Percentiles rank a stretch among this genome's conserved stretches.
phyloP scores from a whole-genome alignment of 306 rosid species.

The Cucumis sativus region Cucumber_9930_V3 NC_026658.2:25758501-25759000 shows the following conservation, averaged over 20 bases:
- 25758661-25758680: neutral
- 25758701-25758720: neutral
- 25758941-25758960: neutral
- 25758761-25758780: conserved; percentile 57
- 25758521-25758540: conserved; percentile 3
- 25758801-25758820: conserved; percentile 67
- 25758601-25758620: conserved; percentile 55
- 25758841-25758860: conserved; percentile 85
- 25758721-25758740: neutral
- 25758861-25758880: conserved; percentile 26
- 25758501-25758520: conserved; percentile 3
- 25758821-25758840: conserved; percentile 78
- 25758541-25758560: conserved; percentile 79
- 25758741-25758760: conserved; percentile 5
- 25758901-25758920: neutral
- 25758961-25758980: conserved; percentile 76
- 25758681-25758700: neutral
- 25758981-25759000: conserved; percentile 83
- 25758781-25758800: conserved; percentile 86
- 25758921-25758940: neutral
- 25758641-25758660: conserved; percentile 4
- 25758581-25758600: conserved; percentile 90
- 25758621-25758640: conserved; percentile 4
- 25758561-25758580: conserved; percentile 82
- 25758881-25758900: neutral